Evolutionary conservation across 2,329 filamentous ascomycete species (phyloP), one percentile per base, ranked within the genome.

Genomic region (Ophiobolus disseminans): DNA sequence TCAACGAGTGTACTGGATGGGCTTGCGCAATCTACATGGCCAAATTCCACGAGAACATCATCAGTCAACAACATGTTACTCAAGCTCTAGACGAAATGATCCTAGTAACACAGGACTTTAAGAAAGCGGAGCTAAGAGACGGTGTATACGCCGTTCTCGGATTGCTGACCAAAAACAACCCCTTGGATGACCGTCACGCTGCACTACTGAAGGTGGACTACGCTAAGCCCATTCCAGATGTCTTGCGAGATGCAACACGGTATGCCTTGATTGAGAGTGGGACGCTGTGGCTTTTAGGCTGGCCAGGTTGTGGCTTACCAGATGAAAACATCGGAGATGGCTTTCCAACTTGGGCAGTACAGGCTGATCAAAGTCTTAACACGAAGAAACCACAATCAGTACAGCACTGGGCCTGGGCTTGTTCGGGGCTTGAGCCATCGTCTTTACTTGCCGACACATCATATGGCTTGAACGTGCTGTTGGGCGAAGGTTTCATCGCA

Each of bases 181-280:
- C 3, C 5, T 16, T 14, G 39, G 16, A 16, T 6, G 20, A 7
- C 7, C 7, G 17, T 14, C 4, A 16, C 2, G 13, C 40, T 8
- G 9, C 30, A 2, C 20, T 42, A 7, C 26, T 42, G 3, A 7
- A 20, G 7, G n/a, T 34, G 3, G 30, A 42, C 20, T 42, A 35
- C 10, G 17, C 11, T 13, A 42, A 11, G n/a, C n/a, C 30, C 11
- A 20, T 42, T 13, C 3, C 40, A 6, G 28, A 22, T 13, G 19
- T 42, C 5, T 30, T 42, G 9, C 40, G n/a, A 25, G 40, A 42
- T 17, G 40, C 40, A 1, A 42, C 40, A 1, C 20, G 40, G 13
- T 42, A 35, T 25, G 28, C 40, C 10, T 17, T 35, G 20, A 17
- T 2, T 5, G 14, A 42, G 31, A 35, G 3, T 10, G 10, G 14